These are phyloP conservation scores for Sporormia fimetaria DNA, from an alignment of 495 filamentous ascomycete genomes.

Conservation along the genomic window DNA sequence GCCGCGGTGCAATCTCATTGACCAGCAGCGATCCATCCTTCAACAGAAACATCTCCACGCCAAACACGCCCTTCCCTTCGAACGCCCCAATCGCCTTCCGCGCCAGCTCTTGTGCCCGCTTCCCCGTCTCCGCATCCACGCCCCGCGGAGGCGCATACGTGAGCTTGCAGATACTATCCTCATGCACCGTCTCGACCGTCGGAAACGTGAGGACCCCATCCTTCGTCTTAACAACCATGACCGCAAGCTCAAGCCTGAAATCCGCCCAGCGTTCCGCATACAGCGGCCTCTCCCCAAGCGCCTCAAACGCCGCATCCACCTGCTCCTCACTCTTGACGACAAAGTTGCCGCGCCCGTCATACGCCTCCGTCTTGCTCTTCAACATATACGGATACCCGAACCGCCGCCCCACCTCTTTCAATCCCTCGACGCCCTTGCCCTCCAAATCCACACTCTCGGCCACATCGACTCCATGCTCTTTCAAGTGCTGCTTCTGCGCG, in stretches of 20 bases:
- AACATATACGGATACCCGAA: slow-evolving; percentile 89
- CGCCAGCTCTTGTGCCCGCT: slow-evolving; percentile 64
- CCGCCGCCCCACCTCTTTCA: slow-evolving; percentile 42
- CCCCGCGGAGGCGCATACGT: slow-evolving; percentile 75
- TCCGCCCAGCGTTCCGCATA: slow-evolving; percentile 89
- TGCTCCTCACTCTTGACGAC: slow-evolving; percentile 56
- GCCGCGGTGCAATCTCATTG: slow-evolving; percentile 90
- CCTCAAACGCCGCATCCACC: slow-evolving; percentile 54
- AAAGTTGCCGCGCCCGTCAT: slow-evolving; percentile 90
- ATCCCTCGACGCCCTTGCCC: slow-evolving; percentile 20
- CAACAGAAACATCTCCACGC: slow-evolving; percentile 94
- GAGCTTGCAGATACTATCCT: slow-evolving; percentile 90
- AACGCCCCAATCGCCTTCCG: slow-evolving; percentile 66
- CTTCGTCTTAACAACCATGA: slow-evolving; percentile 89
- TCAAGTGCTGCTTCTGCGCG: slow-evolving; percentile 75
- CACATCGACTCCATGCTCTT: slow-evolving; percentile 53
- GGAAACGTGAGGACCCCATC: slow-evolving; percentile 71
- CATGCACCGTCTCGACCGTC: slow-evolving; percentile 86
- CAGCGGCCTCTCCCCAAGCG: slow-evolving; percentile 57
- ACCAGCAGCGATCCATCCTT: slow-evolving; percentile 58
- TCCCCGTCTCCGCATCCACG: slow-evolving; percentile 48
- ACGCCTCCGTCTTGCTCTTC: slow-evolving; percentile 84
- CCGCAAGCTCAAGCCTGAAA: slow-evolving; percentile 78
- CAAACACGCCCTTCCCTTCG: slow-evolving; percentile 85
- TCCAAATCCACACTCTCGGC: slow-evolving; percentile 52